Conservation (phyloP, 768 basidiomycete species). For the Russula olivacea region DNA sequence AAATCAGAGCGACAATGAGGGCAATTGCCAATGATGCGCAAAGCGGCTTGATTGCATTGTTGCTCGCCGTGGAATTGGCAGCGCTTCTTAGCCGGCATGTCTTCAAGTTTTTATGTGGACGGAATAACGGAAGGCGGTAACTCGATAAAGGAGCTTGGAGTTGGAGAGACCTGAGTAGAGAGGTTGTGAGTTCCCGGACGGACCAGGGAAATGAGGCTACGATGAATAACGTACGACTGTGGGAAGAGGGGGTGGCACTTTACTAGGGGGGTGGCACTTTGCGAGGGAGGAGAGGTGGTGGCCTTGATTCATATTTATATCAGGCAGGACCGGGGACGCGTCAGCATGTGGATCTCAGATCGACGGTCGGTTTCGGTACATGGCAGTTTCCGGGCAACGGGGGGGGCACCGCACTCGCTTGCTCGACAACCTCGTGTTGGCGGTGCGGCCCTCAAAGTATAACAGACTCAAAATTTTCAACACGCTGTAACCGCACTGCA, state of each 20-base stretch:
- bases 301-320: conserved; percentile 26
- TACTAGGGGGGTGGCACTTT: background rate
- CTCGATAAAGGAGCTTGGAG: background rate
- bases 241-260: background rate
- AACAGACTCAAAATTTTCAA: background rate
- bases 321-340: conserved; percentile 23
- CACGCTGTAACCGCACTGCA: conserved; percentile 3
- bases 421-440: conserved; percentile 7
- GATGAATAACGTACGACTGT: background rate
- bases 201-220: too few relatives aligned
- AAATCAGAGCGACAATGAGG: conserved; percentile 73
- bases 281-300: background rate
- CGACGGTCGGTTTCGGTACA: background rate
- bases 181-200: background rate
- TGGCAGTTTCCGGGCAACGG: conserved; percentile 9
- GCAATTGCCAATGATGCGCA: conserved; percentile 82
- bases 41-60: conserved; percentile 71
- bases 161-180: background rate
- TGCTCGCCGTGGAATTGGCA: conserved; percentile 59
- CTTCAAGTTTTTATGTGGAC: background rate
- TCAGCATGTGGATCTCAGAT: conserved; percentile 27
- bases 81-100: conserved; percentile 82
- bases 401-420: background rate
- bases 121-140: background rate
- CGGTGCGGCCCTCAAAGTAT: conserved; percentile 2